Evolutionary conservation across 2,329 filamentous ascomycete species (phyloP).

Genomic region (Colletotrichum liaoningense): DNA sequence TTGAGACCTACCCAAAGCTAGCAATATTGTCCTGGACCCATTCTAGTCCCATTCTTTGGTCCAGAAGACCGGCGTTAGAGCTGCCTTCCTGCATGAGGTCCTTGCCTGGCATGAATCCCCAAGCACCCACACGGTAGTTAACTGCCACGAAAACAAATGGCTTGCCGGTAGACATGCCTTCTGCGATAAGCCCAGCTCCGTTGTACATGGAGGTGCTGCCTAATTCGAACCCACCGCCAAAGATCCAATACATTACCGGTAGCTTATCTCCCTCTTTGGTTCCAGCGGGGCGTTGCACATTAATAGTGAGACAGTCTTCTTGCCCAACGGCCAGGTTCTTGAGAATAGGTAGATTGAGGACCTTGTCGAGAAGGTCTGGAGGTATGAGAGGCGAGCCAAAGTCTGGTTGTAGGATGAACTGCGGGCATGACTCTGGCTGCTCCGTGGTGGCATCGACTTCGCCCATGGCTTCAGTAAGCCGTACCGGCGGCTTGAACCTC

Average conservation of each 20-base stretch:
- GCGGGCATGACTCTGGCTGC: slow-evolving; percentile 41
- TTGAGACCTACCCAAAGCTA: slow-evolving; percentile 42
- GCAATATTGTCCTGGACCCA: slow-evolving; percentile 50
- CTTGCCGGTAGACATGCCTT: slow-evolving; percentile 47
- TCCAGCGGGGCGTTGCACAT: slow-evolving; percentile 44
- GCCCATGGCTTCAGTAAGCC: slow-evolving; percentile 40
- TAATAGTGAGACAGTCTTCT: slow-evolving; percentile 49
- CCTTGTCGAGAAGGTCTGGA: slow-evolving; percentile 34
- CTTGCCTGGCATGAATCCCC: slow-evolving; percentile 42
- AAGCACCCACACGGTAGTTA: slow-evolving; percentile 45
- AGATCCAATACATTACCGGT: slow-evolving; percentile 31
- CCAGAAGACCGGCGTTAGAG: slow-evolving; percentile 44
- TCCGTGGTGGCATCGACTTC: slow-evolving; percentile 55
- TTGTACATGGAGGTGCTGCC: slow-evolving; percentile 32
- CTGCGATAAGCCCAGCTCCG: slow-evolving; percentile 39
- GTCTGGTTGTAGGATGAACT: slow-evolving; percentile 43
- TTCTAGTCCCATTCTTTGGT: slow-evolving; percentile 49
- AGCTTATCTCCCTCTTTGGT: slow-evolving; percentile 37
- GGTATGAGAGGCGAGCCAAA: slow-evolving; percentile 40
- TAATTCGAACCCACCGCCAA: slow-evolving; percentile 28
- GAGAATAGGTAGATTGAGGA: slow-evolving; percentile 15
- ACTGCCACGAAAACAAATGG: slow-evolving; percentile 43
- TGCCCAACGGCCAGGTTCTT: slow-evolving; percentile 37
- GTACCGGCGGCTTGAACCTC: slow-evolving; percentile 56
- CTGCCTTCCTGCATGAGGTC: slow-evolving; percentile 62